Evolutionary conservation across 2,329 filamentous ascomycete species (phyloP).

Genomic region (Purpureocillium takamizusanense): DNA sequence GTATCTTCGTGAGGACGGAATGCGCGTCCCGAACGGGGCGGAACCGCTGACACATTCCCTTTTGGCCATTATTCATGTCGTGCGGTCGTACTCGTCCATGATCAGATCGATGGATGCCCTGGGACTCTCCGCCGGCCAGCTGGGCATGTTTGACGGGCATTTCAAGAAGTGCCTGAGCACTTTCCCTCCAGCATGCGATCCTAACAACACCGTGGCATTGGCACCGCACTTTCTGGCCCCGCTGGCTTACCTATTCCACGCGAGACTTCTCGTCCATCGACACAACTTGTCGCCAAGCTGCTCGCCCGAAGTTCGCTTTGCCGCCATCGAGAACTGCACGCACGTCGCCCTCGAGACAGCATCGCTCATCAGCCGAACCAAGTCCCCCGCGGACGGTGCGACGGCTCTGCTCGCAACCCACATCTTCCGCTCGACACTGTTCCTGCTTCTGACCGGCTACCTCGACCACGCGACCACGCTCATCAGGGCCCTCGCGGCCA

Average conservation of each 20-base stretch:
- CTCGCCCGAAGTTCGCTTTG: constrained; percentile 52
- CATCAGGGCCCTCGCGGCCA: constrained; percentile 59
- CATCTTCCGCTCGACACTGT: constrained; percentile 76
- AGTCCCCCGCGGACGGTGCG: constrained; percentile 55
- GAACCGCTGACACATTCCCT: constrained; percentile 60
- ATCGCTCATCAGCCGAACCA: constrained; percentile 59
- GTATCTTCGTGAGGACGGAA: constrained; percentile 53
- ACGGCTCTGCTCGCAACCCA: constrained; percentile 73
- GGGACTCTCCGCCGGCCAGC: constrained; percentile 54
- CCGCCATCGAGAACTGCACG: constrained; percentile 71
- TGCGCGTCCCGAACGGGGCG: constrained; percentile 39
- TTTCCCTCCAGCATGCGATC: constrained; percentile 68
- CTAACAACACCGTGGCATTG: constrained; percentile 55
- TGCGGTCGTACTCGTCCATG: constrained; percentile 67
- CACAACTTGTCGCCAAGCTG: constrained; percentile 76
- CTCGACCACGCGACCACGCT: constrained; percentile 66
- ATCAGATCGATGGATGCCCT: constrained; percentile 61
- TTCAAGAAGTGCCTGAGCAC: constrained; percentile 66
- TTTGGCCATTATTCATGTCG: constrained; percentile 71
- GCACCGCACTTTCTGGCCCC: constrained; percentile 68
- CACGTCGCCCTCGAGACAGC: constrained; percentile 70
- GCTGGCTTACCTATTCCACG: constrained; percentile 70
- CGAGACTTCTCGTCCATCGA: constrained; percentile 76
- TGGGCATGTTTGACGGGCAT: constrained; percentile 74
- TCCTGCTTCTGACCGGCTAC: constrained; percentile 67